These are phyloP conservation scores for Vitis cinerea DNA, from an alignment of 164 flowering plant genomes.

Conservation along the genomic window DNA sequence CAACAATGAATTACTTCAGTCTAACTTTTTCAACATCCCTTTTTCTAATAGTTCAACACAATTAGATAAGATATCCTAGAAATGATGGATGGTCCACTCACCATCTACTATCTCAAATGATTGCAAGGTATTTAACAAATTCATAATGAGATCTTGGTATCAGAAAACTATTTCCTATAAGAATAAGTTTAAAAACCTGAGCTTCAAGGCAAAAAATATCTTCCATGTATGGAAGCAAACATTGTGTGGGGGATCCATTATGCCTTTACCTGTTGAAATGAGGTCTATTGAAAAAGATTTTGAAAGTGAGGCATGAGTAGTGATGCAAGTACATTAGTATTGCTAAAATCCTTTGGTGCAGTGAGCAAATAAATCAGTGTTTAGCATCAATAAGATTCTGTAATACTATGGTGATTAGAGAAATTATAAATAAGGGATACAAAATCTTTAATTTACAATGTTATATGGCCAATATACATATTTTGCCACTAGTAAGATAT, in stretches of 20 bases:
- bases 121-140: conserved; percentile 71
- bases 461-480: too few relatives aligned
- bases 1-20: conserved; percentile 5
- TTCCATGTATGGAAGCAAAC: background rate
- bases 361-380: conserved; percentile 38
- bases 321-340: conserved; percentile 44
- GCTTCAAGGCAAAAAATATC: too few relatives aligned
- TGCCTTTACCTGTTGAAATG: conserved; percentile 73
- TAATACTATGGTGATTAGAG: background rate
- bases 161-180: conserved; percentile 7
- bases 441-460: too few relatives aligned
- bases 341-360: conserved; percentile 49
- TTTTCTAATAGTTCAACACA: background rate
- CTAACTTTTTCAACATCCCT: background rate
- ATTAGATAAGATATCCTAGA: background rate
- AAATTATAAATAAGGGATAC: too few relatives aligned
- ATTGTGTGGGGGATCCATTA: too few relatives aligned
- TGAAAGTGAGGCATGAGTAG: conserved; percentile 86
- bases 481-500: too few relatives aligned
- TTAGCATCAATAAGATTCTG: background rate
- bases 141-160: conserved; percentile 71
- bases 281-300: conserved; percentile 86
- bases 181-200: background rate
- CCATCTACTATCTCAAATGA: conserved; percentile 67
- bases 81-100: conserved; percentile 32